Base-by-base conservation (phyloP, 2,329 filamentous ascomycete species). In the Xylariales sp. region DNA sequence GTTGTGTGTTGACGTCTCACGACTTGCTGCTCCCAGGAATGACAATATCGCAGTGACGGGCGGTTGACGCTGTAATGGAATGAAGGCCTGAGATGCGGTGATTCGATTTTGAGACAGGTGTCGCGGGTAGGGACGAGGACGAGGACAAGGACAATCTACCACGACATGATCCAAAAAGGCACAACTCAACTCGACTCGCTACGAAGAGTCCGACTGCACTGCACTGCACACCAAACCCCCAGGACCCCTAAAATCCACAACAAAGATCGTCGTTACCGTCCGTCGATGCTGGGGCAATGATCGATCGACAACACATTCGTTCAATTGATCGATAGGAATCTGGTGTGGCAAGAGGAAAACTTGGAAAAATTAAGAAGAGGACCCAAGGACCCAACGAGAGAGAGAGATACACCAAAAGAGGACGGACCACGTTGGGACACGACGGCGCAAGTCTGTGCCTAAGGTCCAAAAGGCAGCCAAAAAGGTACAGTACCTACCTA, bases 311-410 rank as follows among this genome's bases (percentile, higher is more conserved):
- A 24, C 31, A 29, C 38, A 40, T 21, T 29, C 28, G 21, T 14
- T 19, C 29, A 33, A 24, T 24, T 25, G 29, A 25, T 24, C 16
- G 29, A 25, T 16, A 40, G n/a, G 5, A 16, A 18, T 28, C 9
- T 19, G 16, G 20, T 18, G 38, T 40, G 38, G 38, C 38, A 27
- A 40, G 29, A 20, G 19, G 29, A 20, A 40, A 40, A 40, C 38
- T 32, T 32, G 38, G 38, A 31, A 40, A 27, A 33, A 40, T 8
- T 8, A 27, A 24, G 29, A 40, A 40, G 29, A 27, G 38, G 28
- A 15, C 18, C 21, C 28, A 40, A n/a, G 28, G 18, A 32, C 18
- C 38, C 11, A 27, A 27, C 24, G 24, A 19, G 38, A 22, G 15
- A 21, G 19, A 33, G 24, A 19, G 38, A 22, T 15, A 21, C 29